phyloP scores from a whole-genome alignment of 345 rosid genomes.

The Fremontodendron californicum region DNA sequence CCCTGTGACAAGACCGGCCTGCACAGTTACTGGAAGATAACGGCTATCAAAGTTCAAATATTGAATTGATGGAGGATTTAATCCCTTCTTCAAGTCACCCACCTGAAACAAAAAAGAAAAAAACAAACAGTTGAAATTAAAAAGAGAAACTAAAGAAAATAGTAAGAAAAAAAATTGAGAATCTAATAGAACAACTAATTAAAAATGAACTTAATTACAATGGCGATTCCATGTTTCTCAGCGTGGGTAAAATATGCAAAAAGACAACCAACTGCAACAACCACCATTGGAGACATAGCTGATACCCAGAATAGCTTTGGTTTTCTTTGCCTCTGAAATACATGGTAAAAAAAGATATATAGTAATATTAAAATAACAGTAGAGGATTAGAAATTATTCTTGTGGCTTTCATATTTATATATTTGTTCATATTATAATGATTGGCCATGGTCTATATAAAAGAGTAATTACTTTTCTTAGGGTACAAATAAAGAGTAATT shows the following conservation, averaged over 20 bases:
- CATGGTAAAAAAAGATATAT: neutral
- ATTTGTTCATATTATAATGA: too few relatives aligned
- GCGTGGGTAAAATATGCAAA: conserved; percentile 56
- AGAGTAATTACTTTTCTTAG: too few relatives aligned
- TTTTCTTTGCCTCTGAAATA: conserved; percentile 50
- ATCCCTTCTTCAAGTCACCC: conserved; percentile 66
- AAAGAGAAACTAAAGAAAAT: neutral
- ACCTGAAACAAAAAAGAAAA: conserved; percentile 38
- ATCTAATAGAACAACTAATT: neutral
- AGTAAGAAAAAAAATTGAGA: neutral
- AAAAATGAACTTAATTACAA: conserved; percentile 39
- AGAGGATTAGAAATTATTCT: too few relatives aligned
- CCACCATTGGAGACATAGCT: conserved; percentile 76
- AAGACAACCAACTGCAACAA: conserved; percentile 58
- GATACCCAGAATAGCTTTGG: conserved; percentile 89
- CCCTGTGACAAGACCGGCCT: conserved; percentile 66
- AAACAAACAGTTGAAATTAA: neutral
- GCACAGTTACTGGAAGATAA: conserved; percentile 47
- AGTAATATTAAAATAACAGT: too few relatives aligned
- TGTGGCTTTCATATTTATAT: too few relatives aligned
- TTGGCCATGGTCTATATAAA: too few relatives aligned
- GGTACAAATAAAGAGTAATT: too few relatives aligned
- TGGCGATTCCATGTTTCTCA: conserved; percentile 56
- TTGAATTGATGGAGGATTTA: conserved; percentile 62
- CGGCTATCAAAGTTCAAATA: conserved; percentile 49